Conservation (phyloP, 169 alveolate genomes). For the Plasmodium knowlesi region DNA sequence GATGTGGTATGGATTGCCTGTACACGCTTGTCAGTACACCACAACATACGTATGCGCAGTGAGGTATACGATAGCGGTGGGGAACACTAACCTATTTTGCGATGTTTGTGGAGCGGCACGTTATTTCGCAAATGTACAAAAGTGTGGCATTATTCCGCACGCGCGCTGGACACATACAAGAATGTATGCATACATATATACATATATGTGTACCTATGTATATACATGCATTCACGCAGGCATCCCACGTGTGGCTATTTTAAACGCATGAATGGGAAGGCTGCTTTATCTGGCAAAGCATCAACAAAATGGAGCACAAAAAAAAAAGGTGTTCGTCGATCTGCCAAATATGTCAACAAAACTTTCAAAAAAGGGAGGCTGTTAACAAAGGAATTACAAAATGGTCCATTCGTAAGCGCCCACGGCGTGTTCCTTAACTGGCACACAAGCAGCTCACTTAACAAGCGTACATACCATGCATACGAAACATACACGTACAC, state of each 20-base stretch:
- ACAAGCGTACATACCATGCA: background rate
- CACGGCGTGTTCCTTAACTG: background rate
- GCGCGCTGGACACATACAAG: background rate
- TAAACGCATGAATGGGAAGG: background rate
- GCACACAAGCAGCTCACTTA: background rate
- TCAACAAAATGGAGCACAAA: background rate
- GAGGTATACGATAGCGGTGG: background rate
- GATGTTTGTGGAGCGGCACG: background rate
- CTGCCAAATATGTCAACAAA: background rate
- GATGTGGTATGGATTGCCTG: background rate
- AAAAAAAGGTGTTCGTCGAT: background rate
- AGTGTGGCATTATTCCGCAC: background rate
- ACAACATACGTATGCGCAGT: background rate
- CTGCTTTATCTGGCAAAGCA: background rate
- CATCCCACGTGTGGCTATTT: background rate
- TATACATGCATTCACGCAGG: background rate
- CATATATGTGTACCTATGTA: no score
- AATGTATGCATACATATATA: background rate
- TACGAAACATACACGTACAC: background rate
- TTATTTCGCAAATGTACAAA: background rate
- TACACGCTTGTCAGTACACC: background rate
- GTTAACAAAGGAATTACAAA: background rate
- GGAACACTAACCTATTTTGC: background rate
- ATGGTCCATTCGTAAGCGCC: background rate
- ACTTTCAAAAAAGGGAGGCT: background rate